Evolutionary conservation across 441 rosid genomes (phyloP), one percentile per base, ranked within the genome.

Genomic region (Bruguiera hainesii): DNA sequence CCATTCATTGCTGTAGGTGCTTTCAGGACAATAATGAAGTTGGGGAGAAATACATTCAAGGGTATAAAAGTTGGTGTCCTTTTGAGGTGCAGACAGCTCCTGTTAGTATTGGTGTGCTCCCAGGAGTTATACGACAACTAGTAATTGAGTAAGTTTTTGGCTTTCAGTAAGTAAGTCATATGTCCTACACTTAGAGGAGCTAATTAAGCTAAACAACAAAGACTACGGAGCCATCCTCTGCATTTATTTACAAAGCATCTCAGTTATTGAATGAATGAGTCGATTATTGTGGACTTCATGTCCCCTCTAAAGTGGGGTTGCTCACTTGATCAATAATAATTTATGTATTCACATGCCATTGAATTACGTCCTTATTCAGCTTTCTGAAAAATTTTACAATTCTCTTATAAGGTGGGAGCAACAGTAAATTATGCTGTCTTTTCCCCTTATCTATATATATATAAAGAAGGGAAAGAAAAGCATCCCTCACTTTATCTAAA

Each of bases 41-140:
- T 74, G 56, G 75, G 48, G 73, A 69, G 60, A 73, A 74, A 48
- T 61, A 60, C 67, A 19, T 60, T 56, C 64, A 73, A 35, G 72
- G 60, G 55, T 29, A 78, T 0, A 67, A 61, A 60, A 72, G 67
- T 70, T 51, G 49, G 28, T 65, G 70, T 66, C 79, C 84, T 35
- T 82, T 78, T 53, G 91, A 90, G 81, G 88, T 91, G 35, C 93
- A 85, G 79, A 89, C 95, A 35, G 93, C 98, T 53, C 96, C 96
- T 50, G 62, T 89, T 57, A 55, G 74, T 20, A 96, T 82, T 67
- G 95, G 98, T 29, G 89, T 83, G 65, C 98, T 93, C 77, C 96
- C 91, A 7, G 98, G 97, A 71, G 78, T 87, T 66, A 85, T 90
- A 59, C 85, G 97, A 75, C 87, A 85, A 64, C 70, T 90, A n/a